phyloP scores from a whole-genome alignment of 2,329 filamentous ascomycete species.

The Fusarium chaquense region DNA sequence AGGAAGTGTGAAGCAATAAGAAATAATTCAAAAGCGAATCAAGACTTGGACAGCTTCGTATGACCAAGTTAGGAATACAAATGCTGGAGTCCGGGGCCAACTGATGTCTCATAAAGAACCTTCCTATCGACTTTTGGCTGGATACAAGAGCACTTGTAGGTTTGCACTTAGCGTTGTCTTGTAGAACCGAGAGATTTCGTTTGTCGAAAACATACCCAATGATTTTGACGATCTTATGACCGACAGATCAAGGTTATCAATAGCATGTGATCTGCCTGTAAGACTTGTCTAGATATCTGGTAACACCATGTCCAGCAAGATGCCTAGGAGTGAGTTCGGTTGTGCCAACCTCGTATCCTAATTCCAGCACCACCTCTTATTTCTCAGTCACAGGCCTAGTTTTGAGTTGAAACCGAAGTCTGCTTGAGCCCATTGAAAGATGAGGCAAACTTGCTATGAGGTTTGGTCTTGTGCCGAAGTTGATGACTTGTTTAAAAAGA shows the following conservation, averaged over 20 bases:
- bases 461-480: too few species aligned
- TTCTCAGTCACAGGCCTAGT: too few species aligned
- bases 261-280: background rate
- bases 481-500: too few species aligned
- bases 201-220: conserved; percentile 18
- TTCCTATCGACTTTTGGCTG: conserved; percentile 31
- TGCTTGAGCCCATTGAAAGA: too few species aligned
- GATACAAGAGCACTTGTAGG: conserved; percentile 30
- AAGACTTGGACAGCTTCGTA: conserved; percentile 21
- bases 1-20: conserved; percentile 15
- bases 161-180: conserved; percentile 33
- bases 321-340: background rate
- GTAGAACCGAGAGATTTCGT: conserved; percentile 31
- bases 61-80: conserved; percentile 20
- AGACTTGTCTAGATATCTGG: too few species aligned
- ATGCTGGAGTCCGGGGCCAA: conserved; percentile 37
- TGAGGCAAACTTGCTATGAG: too few species aligned
- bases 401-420: too few species aligned
- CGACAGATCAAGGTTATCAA: background rate
- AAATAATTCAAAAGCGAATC: conserved; percentile 22
- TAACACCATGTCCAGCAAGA: background rate
- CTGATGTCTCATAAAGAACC: conserved; percentile 27
- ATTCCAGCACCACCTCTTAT: too few species aligned
- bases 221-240: conserved; percentile 19
- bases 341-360: background rate